Evolutionary conservation across 805 yeast species (phyloP).

Genomic region (Candida stauntonica): DNA sequence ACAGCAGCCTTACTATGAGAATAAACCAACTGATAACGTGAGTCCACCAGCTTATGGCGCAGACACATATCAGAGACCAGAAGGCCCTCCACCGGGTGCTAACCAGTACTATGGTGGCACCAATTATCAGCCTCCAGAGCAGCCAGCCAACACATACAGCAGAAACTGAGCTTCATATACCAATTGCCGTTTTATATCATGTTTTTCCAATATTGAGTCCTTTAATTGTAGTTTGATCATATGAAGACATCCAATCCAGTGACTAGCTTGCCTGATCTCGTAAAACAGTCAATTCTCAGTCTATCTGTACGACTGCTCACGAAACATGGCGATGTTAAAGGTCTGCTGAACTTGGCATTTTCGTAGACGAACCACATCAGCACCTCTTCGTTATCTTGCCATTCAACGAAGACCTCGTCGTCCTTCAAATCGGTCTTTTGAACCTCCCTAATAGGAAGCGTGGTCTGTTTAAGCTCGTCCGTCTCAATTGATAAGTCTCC

Average conservation of each 20-base stretch:
- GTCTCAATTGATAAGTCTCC: slow-evolving; percentile 25
- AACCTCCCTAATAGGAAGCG: slow-evolving; percentile 2
- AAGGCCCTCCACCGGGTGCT: slow-evolving; percentile 15
- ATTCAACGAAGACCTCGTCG: slow-evolving; percentile 19
- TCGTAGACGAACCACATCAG: slow-evolving; percentile 31
- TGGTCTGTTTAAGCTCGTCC: not conserved
- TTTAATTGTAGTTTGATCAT: too few relatives aligned
- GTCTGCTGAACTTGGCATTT: slow-evolving; percentile 29
- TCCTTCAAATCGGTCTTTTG: slow-evolving; percentile 6
- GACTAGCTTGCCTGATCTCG: slow-evolving; percentile 19
- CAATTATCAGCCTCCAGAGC: slow-evolving; percentile 6
- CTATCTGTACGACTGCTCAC: slow-evolving; percentile 13
- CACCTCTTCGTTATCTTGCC: slow-evolving; percentile 19
- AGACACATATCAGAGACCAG: slow-evolving; percentile 13
- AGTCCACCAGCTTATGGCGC: slow-evolving; percentile 6
- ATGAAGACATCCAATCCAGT: slow-evolving; percentile 19
- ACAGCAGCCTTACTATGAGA: slow-evolving; percentile 7
- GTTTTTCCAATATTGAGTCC: too few relatives aligned
- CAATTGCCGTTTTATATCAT: too few relatives aligned
- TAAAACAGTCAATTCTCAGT: slow-evolving; percentile 21
- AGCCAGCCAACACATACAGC: slow-evolving; percentile 4
- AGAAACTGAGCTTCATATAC: not conserved
- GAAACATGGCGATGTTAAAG: slow-evolving; percentile 9
- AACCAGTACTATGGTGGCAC: not conserved
- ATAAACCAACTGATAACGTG: slow-evolving; percentile 6